phyloP scores from a whole-genome alignment of 495 filamentous ascomycete species.

The Geopyxis carbonaria region DNA sequence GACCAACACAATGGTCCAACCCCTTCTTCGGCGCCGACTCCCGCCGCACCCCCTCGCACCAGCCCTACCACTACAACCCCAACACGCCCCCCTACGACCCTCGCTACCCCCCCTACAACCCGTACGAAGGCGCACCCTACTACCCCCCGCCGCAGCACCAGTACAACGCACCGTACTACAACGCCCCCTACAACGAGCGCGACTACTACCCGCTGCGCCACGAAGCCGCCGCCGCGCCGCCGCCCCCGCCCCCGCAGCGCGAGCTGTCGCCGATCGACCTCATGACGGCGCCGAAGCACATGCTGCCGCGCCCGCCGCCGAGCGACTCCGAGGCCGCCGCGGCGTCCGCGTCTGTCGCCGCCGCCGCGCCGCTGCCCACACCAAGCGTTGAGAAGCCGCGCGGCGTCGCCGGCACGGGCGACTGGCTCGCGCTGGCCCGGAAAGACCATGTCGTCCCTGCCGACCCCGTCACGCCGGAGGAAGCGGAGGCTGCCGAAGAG shows the following conservation, averaged over 20 bases:
- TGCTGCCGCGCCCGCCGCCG: not conserved
- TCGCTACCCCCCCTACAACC: slow-evolving; percentile 1
- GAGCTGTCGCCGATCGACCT: slow-evolving; percentile 2
- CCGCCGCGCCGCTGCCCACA: not conserved
- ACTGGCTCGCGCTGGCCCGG: not conserved
- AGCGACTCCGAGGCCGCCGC: slow-evolving; percentile 8
- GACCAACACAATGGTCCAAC: slow-evolving; percentile 10
- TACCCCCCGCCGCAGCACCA: slow-evolving; percentile 6
- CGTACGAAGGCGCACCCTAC: not conserved
- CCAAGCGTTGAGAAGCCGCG: not conserved
- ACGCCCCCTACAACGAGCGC: slow-evolving; percentile 5
- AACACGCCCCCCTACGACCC: slow-evolving; percentile 1
- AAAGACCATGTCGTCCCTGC: not conserved
- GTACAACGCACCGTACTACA: not conserved
- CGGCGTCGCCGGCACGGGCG: slow-evolving; percentile 3
- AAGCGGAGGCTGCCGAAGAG: not conserved
- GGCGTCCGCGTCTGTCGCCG: slow-evolving; percentile 1
- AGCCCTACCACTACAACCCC: slow-evolving; percentile 1
- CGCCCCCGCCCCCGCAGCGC: slow-evolving; percentile 1
- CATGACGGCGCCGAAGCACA: slow-evolving; percentile 6
- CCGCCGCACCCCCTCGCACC: not conserved
- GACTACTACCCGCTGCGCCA: slow-evolving; percentile 1
- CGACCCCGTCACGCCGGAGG: not conserved
- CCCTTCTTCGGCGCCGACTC: slow-evolving; percentile 13
- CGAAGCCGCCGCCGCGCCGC: not conserved